phyloP scores from a whole-genome alignment of 257 asterid genomes.

The Gardenia jasminoides region DNA sequence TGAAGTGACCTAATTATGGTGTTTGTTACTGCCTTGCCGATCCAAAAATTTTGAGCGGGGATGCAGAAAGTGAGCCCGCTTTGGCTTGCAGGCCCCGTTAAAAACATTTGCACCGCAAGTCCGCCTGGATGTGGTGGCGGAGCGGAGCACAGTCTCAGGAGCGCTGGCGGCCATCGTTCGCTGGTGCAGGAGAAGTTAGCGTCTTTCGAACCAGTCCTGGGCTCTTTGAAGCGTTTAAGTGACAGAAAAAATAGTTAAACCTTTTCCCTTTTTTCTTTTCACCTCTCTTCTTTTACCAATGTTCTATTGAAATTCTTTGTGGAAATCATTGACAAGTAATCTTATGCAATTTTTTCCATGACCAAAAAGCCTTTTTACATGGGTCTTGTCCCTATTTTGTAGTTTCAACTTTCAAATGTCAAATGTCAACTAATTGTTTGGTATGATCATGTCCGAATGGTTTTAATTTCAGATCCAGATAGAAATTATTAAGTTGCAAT shows the following conservation, averaged over 20 bases:
- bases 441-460: too few relatives aligned
- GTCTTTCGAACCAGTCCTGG: not conserved
- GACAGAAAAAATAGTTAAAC: not conserved
- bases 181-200: too few relatives aligned
- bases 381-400: too few relatives aligned
- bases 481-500: too few relatives aligned
- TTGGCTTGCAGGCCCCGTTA: constrained; percentile 47
- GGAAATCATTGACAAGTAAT: too few relatives aligned
- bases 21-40: not conserved
- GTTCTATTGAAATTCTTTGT: too few relatives aligned
- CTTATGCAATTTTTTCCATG: too few relatives aligned
- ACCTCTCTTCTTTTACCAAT: not conserved
- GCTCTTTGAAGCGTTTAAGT: not conserved
- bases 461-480: too few relatives aligned
- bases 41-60: constrained; percentile 40
- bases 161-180: constrained; percentile 63
- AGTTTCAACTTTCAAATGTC: too few relatives aligned
- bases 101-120: constrained; percentile 46
- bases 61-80: constrained; percentile 55
- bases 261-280: not conserved
- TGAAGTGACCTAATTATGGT: not conserved
- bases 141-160: constrained; percentile 65
- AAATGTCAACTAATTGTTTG: too few relatives aligned
- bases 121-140: constrained; percentile 50
- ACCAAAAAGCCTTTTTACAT: too few relatives aligned